Evolutionary conservation across 106 monocot species (phyloP), one percentile per base, ranked within the genome.

Genomic region (Xerophyta viscosa): DNA sequence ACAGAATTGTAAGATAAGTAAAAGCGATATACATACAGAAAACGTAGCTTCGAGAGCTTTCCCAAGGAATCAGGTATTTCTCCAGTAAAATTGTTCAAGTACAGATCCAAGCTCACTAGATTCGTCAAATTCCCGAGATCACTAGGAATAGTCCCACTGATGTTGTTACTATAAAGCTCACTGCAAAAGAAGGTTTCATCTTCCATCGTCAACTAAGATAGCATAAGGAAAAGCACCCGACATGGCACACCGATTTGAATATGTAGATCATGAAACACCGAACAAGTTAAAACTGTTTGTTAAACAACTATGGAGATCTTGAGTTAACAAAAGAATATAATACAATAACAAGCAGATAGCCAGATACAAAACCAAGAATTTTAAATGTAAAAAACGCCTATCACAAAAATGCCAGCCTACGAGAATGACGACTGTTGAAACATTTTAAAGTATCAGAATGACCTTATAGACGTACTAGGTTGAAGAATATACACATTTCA

Each of bases 141-240:
- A 41, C 41, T 57, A 11, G 80, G 80, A 57, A 80, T 80, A 61
- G 29, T 52, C 19, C 74, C 80, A 50, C 74, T 60, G 20, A 80
- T 80, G 47, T 62, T 75, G 62, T 80, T 80, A 44, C 80, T 80
- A 41, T 80, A 80, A 42, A 80, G 74, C 57, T 80, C 80, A 52
- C 80, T 80, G 70, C 36, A 48, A 54, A 31, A 9, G 27, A 20
- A 27, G 27, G 21, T 18, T 20, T 6, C 21, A 20, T 6, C 9
- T 20, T 9, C 9, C 20, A 47, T 6, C 20, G 19, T 21, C 9
- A 21, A 19, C n/a, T 21, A 10, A 20, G 23, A 9, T 47, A 9
- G 2, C 10, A 17, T 6, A 47, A 47, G 6, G 20, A 20, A 21
- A 9, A 20, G 14, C 10, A 47, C 20, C 10, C 21, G 21, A 6